Evolutionary conservation across 192 early-diverging fungal species (phyloP).

Genomic region (Obelidium mucronatum): DNA sequence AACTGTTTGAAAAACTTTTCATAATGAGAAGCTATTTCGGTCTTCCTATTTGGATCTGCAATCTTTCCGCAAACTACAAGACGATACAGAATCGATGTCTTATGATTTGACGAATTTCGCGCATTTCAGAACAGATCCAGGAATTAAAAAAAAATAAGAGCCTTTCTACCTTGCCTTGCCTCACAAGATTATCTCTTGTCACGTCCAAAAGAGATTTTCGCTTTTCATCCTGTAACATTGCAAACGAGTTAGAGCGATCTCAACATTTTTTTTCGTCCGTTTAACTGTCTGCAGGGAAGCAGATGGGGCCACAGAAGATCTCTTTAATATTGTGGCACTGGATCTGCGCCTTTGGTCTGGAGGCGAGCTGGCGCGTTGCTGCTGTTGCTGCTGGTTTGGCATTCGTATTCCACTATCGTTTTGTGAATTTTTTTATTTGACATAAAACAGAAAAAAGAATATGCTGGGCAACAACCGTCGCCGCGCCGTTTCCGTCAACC

Average conservation of each 20-base stretch:
- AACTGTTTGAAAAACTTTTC: constrained; percentile 59
- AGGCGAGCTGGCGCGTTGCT: background rate
- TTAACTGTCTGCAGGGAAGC: too few species aligned
- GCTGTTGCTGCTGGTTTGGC: background rate
- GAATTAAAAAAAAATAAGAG: background rate
- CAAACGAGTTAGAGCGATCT: too few species aligned
- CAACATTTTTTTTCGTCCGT: too few species aligned
- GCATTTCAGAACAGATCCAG: constrained; percentile 13
- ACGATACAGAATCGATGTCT: constrained; percentile 42
- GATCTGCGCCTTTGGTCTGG: too few species aligned
- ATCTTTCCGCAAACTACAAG: constrained; percentile 50
- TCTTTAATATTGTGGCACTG: too few species aligned
- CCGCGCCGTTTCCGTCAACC: background rate
- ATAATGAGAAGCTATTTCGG: constrained; percentile 46
- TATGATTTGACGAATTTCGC: background rate
- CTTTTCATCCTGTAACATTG: constrained; percentile 48
- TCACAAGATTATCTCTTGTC: constrained; percentile 43
- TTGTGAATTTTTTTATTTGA: background rate
- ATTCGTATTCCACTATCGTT: background rate
- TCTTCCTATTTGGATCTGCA: constrained; percentile 14
- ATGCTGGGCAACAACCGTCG: background rate
- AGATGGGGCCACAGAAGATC: too few species aligned
- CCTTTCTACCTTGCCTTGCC: constrained; percentile 44
- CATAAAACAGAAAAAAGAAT: background rate
- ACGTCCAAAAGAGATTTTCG: constrained; percentile 47